Base-by-base conservation (phyloP, 1,139 yeast genomes). In the Zygoascus sp. region DNA sequence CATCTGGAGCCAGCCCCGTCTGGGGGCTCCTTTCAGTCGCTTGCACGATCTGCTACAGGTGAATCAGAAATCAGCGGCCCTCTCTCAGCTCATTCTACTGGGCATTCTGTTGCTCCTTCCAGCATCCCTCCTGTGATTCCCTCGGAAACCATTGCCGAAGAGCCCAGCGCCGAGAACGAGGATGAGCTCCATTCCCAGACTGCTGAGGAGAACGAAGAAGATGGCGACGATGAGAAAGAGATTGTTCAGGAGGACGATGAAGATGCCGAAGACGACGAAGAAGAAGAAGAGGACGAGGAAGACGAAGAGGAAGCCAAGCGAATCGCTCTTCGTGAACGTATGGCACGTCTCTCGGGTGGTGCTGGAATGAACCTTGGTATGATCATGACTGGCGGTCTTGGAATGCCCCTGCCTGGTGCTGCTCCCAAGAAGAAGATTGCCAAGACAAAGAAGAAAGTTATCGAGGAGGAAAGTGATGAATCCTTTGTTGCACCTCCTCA, bases 341-440 rank as follows among this genome's bases (percentile, higher is more conserved):
- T 92, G 97, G 98, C 99, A 16, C 88, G 84, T 58, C 77, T 94
- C 21, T 86, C 97, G 0, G 90, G 90, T 15, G 96, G 96, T 11
- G 83, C 95, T 62, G 80, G 72, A 49, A 70, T 60, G 68, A 83
- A 44, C 69, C 75, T 65, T 70, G 80, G 72, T 48, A 70, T 60
- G 68, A 51, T 61, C 43, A 60, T 64, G 60, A 56, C 59, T 5
- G 67, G 65, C 11, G 64, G 59, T 9, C 53, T 65, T 9, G 55
- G 60, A 36, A 61, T 72, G n/a, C 58, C 58, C 22, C 46, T 47
- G 40, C 44, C 51, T 3, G 55, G 69, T 13, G 32, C 60, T 2
- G 53, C 58, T 40, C n/a, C n/a, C n/a, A 52, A 60, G 47, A 63
- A 63, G 50, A 62, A 64, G 53, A 53, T 28, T 8, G 9, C 53